phyloP scores from a whole-genome alignment of 495 filamentous ascomycete species.

The Aspergillus ellipticus region DNA sequence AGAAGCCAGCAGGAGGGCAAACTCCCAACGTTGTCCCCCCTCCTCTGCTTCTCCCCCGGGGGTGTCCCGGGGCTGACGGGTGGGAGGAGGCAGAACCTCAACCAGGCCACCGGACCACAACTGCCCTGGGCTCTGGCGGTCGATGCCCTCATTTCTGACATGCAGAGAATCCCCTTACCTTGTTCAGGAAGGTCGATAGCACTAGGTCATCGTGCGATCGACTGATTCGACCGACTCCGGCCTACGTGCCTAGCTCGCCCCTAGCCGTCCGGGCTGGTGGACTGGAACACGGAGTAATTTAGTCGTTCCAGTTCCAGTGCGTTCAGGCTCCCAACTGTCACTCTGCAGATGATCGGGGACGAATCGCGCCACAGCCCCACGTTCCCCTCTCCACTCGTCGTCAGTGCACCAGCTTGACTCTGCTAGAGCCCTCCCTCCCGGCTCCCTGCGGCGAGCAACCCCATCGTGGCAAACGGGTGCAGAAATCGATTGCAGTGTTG shows the following conservation, averaged over 20 bases:
- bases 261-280: background rate
- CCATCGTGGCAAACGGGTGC: background rate
- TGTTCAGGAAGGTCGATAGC: background rate
- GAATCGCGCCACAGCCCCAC: slow-evolving; percentile 8
- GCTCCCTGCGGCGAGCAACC: background rate
- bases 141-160: background rate
- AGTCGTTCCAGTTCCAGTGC: background rate
- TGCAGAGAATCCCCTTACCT: background rate
- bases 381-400: slow-evolving; percentile 6
- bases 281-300: slow-evolving; percentile 1
- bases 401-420: slow-evolving; percentile 3
- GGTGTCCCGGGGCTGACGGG: too few relatives aligned
- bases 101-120: too few relatives aligned
- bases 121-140: too few relatives aligned
- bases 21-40: too few relatives aligned
- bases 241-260: background rate
- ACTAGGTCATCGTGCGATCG: background rate
- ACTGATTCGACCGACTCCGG: background rate
- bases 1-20: too few relatives aligned
- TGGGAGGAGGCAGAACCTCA: too few relatives aligned
- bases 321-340: slow-evolving; percentile 9
- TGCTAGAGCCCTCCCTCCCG: too few relatives aligned
- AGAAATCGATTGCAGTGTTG: background rate
- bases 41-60: too few relatives aligned
- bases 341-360: slow-evolving; percentile 19